These are phyloP conservation scores for Artemisia tridentata DNA, from an alignment of 129 eudicot species.

Conservation along the genomic window DNA sequence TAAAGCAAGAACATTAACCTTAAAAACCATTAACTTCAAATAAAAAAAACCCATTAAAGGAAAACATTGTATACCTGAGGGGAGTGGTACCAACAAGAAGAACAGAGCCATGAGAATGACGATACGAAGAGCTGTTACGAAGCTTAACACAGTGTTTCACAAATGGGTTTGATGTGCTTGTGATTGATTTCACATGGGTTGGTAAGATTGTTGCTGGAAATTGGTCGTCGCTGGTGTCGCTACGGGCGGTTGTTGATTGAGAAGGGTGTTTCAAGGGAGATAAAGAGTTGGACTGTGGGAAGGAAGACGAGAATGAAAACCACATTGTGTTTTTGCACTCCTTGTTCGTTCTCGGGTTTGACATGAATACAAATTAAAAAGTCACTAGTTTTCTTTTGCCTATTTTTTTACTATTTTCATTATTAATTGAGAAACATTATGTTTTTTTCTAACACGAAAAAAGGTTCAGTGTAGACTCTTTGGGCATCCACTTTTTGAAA, in stretches of 20 bases:
- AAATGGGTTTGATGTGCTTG: conserved; percentile 90
- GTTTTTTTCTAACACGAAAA: no score
- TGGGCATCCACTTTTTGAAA: no score
- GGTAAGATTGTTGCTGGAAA: conserved; percentile 22
- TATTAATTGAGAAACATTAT: no score
- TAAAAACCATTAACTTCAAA: not conserved
- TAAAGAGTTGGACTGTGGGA: conserved; percentile 16
- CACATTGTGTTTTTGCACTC: no score
- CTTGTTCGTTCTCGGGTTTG: no score
- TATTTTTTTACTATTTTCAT: no score
- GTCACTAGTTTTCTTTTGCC: no score
- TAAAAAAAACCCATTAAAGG: not conserved
- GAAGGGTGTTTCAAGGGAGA: conserved; percentile 15
- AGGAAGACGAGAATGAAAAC: conserved; percentile 13
- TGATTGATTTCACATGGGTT: conserved; percentile 51
- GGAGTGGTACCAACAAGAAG: conserved; percentile 85
- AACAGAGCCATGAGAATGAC: conserved; percentile 72
- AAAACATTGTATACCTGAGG: conserved; percentile 39
- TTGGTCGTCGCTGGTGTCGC: no score
- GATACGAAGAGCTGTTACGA: conserved; percentile 80
- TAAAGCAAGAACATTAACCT: not conserved
- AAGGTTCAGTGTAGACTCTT: no score
- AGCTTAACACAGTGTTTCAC: conserved; percentile 95
- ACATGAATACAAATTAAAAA: no score
- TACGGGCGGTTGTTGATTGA: not conserved